Conservation (phyloP, 2,329 filamentous ascomycete species). For the Decorospora gaudefroyi region DNA sequence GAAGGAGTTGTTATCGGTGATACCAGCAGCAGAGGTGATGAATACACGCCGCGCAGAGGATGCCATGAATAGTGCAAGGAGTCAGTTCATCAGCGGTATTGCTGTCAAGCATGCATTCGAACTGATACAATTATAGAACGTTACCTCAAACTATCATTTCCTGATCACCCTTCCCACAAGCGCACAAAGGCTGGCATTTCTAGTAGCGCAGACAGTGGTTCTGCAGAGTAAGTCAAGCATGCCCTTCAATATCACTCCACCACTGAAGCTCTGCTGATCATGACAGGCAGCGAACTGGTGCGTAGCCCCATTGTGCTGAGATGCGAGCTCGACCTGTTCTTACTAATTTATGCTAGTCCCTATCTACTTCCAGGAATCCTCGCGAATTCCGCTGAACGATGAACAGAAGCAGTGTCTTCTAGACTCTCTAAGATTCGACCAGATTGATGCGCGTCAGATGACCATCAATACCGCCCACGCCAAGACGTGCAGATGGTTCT, state of each 20-base stretch:
- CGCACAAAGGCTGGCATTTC: slow-evolving; percentile 3
- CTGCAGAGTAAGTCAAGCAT: slow-evolving; percentile 5
- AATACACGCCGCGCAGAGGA: slow-evolving; percentile 8
- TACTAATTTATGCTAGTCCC: too few relatives aligned
- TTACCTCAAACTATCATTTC: background rate
- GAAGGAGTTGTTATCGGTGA: slow-evolving; percentile 22
- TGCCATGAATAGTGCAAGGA: slow-evolving; percentile 6
- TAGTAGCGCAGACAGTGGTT: slow-evolving; percentile 2
- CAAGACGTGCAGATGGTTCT: slow-evolving; percentile 52
- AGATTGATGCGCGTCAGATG: slow-evolving; percentile 47
- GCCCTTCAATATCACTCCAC: background rate
- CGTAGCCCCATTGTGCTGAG: too few relatives aligned
- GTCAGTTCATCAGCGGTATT: slow-evolving; percentile 4
- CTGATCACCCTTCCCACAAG: slow-evolving; percentile 4
- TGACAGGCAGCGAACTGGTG: slow-evolving; percentile 4
- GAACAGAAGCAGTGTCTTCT: background rate
- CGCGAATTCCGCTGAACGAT: background rate
- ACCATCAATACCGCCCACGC: slow-evolving; percentile 47
- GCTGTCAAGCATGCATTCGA: background rate
- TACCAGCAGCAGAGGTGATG: slow-evolving; percentile 11
- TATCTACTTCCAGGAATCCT: too few relatives aligned
- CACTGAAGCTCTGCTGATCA: slow-evolving; percentile 1
- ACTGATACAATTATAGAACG: slow-evolving; percentile 1
- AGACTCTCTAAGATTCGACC: slow-evolving; percentile 46
- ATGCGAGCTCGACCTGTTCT: too few relatives aligned